A percentile compares a stretch with the other conserved stretches of the same genome.
phyloP scores from a whole-genome alignment of 176 grass and related monocot species.

The Tillandsia leiboldiana region DNA sequence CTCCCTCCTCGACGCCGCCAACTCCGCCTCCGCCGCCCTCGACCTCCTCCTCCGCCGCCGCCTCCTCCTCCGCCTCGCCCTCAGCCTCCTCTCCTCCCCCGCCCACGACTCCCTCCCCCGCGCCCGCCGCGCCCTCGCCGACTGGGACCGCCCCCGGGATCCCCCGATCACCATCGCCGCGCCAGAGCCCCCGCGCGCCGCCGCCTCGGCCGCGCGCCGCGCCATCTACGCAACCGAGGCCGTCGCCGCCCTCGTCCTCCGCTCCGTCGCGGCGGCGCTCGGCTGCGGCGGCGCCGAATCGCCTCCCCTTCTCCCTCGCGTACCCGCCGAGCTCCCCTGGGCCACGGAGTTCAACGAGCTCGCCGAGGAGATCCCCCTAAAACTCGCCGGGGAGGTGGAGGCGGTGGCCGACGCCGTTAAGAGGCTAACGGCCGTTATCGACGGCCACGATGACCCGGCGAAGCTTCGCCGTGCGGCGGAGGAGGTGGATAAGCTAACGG shows the following conservation, averaged over 20 bases:
- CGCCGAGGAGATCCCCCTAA: constrained; percentile 19
- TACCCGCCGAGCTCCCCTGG: constrained; percentile 42
- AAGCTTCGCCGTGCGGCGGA: constrained; percentile 1
- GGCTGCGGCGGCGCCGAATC: not conserved
- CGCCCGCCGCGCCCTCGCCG: constrained; percentile 10
- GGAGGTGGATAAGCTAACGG: constrained; percentile 43
- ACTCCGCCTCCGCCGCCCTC: constrained; percentile 39
- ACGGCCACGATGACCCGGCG: constrained; percentile 3
- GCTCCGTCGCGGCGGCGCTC: not conserved
- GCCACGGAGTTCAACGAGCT: constrained; percentile 48
- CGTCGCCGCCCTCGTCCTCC: constrained; percentile 46
- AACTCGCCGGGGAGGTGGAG: constrained; percentile 23
- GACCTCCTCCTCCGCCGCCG: constrained; percentile 43
- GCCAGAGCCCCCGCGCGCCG: constrained; percentile 13
- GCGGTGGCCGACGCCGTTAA: constrained; percentile 36
- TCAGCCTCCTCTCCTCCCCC: constrained; percentile 38
- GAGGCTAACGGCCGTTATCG: constrained; percentile 21
- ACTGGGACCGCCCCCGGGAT: constrained; percentile 7
- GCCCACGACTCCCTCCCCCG: constrained; percentile 5
- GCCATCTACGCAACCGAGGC: constrained; percentile 46
- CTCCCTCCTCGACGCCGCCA: constrained; percentile 61
- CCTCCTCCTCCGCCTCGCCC: constrained; percentile 52
- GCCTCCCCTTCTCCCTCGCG: not conserved
- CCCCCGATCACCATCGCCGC: constrained; percentile 15
- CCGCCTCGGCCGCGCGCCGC: constrained; percentile 22